Conservation (phyloP, 2,329 filamentous ascomycete genomes). For the Curvularia hawaiiensis region DNA sequence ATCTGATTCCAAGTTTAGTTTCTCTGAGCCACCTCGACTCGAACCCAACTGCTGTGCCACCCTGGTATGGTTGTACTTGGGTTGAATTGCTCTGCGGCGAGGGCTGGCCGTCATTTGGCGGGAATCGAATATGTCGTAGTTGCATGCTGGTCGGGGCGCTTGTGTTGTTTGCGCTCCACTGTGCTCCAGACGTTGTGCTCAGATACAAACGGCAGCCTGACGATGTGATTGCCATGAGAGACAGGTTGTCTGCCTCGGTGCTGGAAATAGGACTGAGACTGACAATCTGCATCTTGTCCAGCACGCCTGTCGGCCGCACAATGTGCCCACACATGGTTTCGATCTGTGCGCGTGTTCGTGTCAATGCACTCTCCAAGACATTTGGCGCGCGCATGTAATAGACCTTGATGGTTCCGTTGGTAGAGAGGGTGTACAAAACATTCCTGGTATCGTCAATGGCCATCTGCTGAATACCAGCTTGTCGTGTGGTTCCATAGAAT, state of each 20-base stretch:
- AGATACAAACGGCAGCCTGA: slow-evolving; percentile 92
- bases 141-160: slow-evolving; percentile 92
- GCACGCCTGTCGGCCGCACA: slow-evolving; percentile 72
- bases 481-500: slow-evolving; percentile 31
- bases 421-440: slow-evolving; percentile 90
- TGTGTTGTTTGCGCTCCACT: slow-evolving; percentile 63
- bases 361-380: slow-evolving; percentile 60
- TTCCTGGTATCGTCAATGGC: slow-evolving; percentile 86
- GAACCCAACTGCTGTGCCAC: slow-evolving; percentile 30
- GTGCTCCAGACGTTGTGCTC: slow-evolving; percentile 79
- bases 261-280: slow-evolving; percentile 84
- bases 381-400: slow-evolving; percentile 78
- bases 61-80: slow-evolving; percentile 40
- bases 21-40: slow-evolving; percentile 35
- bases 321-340: slow-evolving; percentile 82
- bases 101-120: slow-evolving; percentile 59
- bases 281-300: slow-evolving; percentile 71
- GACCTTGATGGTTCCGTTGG: slow-evolving; percentile 83
- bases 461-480: slow-evolving; percentile 76
- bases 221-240: slow-evolving; percentile 87
- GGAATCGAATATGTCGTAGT: slow-evolving; percentile 95
- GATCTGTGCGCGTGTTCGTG: slow-evolving; percentile 58
- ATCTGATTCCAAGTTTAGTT: slow-evolving; percentile 61
- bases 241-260: slow-evolving; percentile 78
- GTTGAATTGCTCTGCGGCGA: slow-evolving; percentile 29